Conservation (phyloP, 305 asterid species). For the Euphrasia arctica region DNA sequence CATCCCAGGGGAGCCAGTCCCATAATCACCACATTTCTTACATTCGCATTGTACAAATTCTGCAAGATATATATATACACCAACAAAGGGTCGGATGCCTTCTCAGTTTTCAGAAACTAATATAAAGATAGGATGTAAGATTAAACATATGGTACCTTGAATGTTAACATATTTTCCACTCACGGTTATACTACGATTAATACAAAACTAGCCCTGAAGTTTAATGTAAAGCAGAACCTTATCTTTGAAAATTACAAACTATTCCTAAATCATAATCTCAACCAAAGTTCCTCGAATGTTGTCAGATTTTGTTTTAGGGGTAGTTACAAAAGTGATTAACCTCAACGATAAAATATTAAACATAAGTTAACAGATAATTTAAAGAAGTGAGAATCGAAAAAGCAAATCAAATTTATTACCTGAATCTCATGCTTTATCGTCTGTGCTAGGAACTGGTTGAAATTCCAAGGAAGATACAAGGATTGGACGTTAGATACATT, state of each 20-base stretch:
- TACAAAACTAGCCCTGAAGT: neutral
- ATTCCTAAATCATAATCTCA: neutral
- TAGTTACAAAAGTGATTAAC: neutral
- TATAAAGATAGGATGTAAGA: neutral
- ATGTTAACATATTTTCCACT: neutral
- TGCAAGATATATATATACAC: conserved; percentile 32
- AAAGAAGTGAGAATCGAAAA: conserved; percentile 14
- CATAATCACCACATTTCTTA: conserved; percentile 80
- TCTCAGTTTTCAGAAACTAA: neutral
- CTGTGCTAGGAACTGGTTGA: conserved; percentile 69
- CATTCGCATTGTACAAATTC: conserved; percentile 78
- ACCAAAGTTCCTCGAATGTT: neutral
- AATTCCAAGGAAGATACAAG: conserved; percentile 74
- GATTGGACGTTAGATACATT: conserved; percentile 75
- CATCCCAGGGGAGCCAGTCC: conserved; percentile 92
- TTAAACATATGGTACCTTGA: neutral
- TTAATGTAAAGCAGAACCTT: neutral
- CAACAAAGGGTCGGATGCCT: neutral
- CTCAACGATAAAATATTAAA: neutral
- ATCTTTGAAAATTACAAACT: neutral
- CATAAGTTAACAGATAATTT: neutral
- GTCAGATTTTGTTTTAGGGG: neutral
- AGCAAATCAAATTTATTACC: conserved; percentile 35
- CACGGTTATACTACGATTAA: neutral
- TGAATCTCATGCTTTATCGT: conserved; percentile 68